A percentile compares a stretch with the other conserved stretches of the same genome.
These are phyloP conservation scores for Tetratostichococcus sp. DNA, from an alignment of 139 green algal species.

Conservation along the genomic window DNA sequence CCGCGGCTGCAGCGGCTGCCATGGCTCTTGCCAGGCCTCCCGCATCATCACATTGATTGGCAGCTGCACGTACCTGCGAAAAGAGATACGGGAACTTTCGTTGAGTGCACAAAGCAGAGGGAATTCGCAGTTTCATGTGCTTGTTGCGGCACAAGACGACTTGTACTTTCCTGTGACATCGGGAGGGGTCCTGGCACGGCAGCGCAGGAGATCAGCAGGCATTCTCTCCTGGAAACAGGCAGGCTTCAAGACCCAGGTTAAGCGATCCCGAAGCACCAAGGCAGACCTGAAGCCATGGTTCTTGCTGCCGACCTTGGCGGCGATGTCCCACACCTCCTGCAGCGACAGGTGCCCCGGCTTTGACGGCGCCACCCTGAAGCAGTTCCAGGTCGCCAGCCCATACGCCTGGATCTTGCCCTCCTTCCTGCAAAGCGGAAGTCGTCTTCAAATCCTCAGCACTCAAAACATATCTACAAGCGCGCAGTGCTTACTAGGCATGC, in stretches of 20 bases:
- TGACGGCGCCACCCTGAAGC: slow-evolving; percentile 41
- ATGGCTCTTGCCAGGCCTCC: slow-evolving; percentile 52
- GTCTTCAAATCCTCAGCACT: too few species aligned
- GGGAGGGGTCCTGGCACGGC: neutral
- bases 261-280: too few species aligned
- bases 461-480: too few species aligned
- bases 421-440: neutral
- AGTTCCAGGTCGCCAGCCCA: slow-evolving; percentile 67
- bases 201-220: neutral
- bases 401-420: slow-evolving; percentile 43
- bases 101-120: too few species aligned
- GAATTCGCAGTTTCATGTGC: too few species aligned
- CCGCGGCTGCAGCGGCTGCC: slow-evolving; percentile 36
- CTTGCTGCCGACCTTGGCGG: slow-evolving; percentile 27
- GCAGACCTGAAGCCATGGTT: slow-evolving; percentile 54
- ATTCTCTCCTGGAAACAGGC: too few species aligned
- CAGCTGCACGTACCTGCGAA: slow-evolving; percentile 53
- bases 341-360: slow-evolving; percentile 19
- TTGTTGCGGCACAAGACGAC: too few species aligned
- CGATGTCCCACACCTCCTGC: slow-evolving; percentile 39
- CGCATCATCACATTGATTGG: slow-evolving; percentile 56
- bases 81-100: too few species aligned
- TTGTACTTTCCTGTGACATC: too few species aligned
- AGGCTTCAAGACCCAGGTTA: neutral
- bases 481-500: too few species aligned